Base-by-base conservation (phyloP, 164 flowering plant genomes). In the Umbellularia californica region DNA sequence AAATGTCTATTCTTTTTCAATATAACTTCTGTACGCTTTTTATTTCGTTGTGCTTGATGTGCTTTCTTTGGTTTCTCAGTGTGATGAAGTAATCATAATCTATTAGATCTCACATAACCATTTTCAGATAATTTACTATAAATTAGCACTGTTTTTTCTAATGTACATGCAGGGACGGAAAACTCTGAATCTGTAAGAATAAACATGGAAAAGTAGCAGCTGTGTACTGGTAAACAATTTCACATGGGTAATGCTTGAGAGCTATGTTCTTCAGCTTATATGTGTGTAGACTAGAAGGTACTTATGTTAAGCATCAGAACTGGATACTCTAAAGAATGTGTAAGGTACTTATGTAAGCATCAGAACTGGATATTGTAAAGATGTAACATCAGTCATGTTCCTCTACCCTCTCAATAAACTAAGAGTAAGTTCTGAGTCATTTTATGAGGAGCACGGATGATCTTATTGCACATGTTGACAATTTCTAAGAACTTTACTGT, bases 201-300 rank as follows among this genome's bases (percentile, higher is more conserved):
- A 68, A 74, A 70, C n/a, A 70, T 50, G 22, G 72, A 15, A 1
- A 77, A 58, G 5, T 52, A 70, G 50, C 69, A 51, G n/a, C 24
- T 33, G 60, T 25, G 25, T 19, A 12, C 62, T 65, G 60, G 15
- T n/a, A 74, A 83, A 24, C 66, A 81, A 63, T 74, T 83, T 62
- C 65, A 78, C 30, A 28, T 28, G 70, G 50, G 84, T 84, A 71
- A 82, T 86, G 87, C 85, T 85, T 71, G 82, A 84, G 70, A 84
- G 88, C 78, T 84, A 81, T 58, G 86, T 82, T 50, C 82, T 86
- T 80, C 88, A 88, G 79, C 85, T 88, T 71, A 80, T 87, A 15
- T 83, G 85, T 30, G 5, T 30, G 33, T 30, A 30, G 33, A 30
- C 5, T 30, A 30, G 5, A 30, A 30, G 10, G 47, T 35, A 35